Conservation (phyloP, 179 eudicot species). For the Beta macrorhiza region DNA sequence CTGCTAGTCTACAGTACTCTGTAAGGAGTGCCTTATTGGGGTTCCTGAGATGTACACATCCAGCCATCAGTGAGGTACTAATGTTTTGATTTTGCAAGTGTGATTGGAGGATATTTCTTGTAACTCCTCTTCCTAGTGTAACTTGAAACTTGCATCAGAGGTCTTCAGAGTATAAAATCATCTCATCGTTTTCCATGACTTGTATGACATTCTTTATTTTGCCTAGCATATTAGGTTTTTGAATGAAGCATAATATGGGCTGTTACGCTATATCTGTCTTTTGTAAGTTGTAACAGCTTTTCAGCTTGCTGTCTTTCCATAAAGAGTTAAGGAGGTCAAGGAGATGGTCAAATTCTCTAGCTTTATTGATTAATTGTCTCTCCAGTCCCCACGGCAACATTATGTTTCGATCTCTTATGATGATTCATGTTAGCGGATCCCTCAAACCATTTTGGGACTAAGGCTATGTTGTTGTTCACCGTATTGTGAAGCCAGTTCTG, state of each 20-base stretch:
- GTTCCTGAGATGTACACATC: conserved; percentile 79
- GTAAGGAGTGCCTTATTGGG: conserved; percentile 86
- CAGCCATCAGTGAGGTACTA: conserved; percentile 66
- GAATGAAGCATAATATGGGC: not conserved
- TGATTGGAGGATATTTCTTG: not conserved
- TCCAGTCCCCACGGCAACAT: no score
- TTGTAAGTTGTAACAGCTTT: not conserved
- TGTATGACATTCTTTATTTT: not conserved
- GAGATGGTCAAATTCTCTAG: no score
- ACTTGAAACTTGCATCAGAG: not conserved
- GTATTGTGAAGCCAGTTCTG: not conserved
- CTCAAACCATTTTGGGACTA: no score
- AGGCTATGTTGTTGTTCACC: no score
- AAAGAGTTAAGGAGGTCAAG: no score
- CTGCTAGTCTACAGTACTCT: conserved; percentile 80
- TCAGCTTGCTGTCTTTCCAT: no score
- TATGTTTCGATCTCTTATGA: no score
- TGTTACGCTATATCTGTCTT: no score
- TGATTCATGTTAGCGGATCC: no score
- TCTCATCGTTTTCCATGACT: not conserved
- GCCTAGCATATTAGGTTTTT: not conserved
- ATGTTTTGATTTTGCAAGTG: not conserved
- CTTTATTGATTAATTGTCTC: no score
- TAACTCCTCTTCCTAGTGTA: not conserved
- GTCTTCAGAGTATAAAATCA: not conserved